Evolutionary conservation across 495 filamentous ascomycete species (phyloP).

Genomic region (Penicillium paxilli): DNA sequence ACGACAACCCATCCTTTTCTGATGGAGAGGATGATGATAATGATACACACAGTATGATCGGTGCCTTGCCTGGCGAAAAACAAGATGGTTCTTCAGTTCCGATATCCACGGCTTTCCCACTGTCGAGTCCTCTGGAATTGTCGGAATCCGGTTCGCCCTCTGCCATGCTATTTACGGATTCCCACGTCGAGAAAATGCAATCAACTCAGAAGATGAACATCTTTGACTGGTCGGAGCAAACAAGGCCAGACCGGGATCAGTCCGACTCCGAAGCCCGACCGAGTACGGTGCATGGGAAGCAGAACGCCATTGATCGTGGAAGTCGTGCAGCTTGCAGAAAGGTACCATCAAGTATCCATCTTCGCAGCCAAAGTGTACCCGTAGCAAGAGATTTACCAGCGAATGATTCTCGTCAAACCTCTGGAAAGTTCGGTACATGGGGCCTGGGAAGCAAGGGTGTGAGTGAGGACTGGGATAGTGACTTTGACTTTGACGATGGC

Average conservation of each 20-base stretch:
- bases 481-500: conserved; percentile 72
- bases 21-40: conserved; percentile 34
- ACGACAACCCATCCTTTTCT: conserved; percentile 18
- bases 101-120: not conserved
- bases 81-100: conserved; percentile 6
- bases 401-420: conserved; percentile 57
- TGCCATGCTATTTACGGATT: not conserved
- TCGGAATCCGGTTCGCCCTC: not conserved
- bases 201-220: conserved; percentile 47
- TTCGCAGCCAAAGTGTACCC: conserved; percentile 95
- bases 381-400: conserved; percentile 64
- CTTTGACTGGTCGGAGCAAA: conserved; percentile 86
- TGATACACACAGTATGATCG: conserved; percentile 35
- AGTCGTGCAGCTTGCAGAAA: conserved; percentile 75
- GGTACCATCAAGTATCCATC: conserved; percentile 72
- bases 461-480: conserved; percentile 82
- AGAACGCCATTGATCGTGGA: conserved; percentile 68
- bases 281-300: conserved; percentile 89
- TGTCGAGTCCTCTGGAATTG: conserved; percentile 6
- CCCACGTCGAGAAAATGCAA: conserved; percentile 15
- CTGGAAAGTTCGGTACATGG: conserved; percentile 87
- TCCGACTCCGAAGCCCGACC: conserved; percentile 65
- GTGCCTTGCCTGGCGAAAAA: conserved; percentile 33
- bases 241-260: conserved; percentile 49
- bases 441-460: conserved; percentile 78